A percentile compares a stretch with the other conserved stretches of the same genome.
phyloP scores from a whole-genome alignment of 2,329 filamentous ascomycete species.

The Thielaviopsis musarum region DNA sequence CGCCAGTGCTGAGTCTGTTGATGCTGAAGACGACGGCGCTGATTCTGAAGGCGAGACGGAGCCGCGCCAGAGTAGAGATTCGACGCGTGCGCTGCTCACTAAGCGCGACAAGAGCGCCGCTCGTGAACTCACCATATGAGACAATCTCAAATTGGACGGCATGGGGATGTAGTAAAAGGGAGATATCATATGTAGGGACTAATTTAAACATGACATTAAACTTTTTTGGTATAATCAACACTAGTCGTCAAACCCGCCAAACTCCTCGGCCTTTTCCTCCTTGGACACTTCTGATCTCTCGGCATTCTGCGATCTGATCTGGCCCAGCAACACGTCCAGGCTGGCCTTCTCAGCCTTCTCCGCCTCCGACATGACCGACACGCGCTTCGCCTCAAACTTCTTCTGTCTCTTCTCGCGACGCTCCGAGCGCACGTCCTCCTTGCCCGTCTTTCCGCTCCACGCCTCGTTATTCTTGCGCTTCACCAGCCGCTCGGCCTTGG shows the following conservation, averaged over 20 bases:
- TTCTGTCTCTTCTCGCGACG: conserved; percentile 48
- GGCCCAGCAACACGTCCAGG: conserved; percentile 44
- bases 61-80: conserved; percentile 7
- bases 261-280: conserved; percentile 31
- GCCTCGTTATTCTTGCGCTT: conserved; percentile 49
- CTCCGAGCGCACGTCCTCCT: conserved; percentile 43
- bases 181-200: not conserved
- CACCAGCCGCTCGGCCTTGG: conserved; percentile 23
- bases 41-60: not conserved
- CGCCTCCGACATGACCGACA: conserved; percentile 51
- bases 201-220: not conserved
- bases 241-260: conserved; percentile 41
- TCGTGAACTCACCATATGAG: not conserved
- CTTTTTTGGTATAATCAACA: not conserved
- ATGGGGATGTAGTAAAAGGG: not conserved
- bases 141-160: not conserved
- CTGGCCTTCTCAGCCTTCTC: conserved; percentile 47
- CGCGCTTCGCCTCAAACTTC: conserved; percentile 45
- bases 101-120: conserved; percentile 3
- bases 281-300: conserved; percentile 19
- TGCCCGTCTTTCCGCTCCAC: conserved; percentile 56
- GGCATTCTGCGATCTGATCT: conserved; percentile 43
- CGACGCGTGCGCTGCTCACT: conserved; percentile 6
- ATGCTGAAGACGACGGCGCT: not conserved
- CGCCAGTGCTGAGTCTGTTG: not conserved